A percentile compares a stretch with the other conserved stretches of the same genome.
phyloP scores from a whole-genome alignment of 2,329 filamentous ascomycete genomes.

The Monosporascus sp. region DNA sequence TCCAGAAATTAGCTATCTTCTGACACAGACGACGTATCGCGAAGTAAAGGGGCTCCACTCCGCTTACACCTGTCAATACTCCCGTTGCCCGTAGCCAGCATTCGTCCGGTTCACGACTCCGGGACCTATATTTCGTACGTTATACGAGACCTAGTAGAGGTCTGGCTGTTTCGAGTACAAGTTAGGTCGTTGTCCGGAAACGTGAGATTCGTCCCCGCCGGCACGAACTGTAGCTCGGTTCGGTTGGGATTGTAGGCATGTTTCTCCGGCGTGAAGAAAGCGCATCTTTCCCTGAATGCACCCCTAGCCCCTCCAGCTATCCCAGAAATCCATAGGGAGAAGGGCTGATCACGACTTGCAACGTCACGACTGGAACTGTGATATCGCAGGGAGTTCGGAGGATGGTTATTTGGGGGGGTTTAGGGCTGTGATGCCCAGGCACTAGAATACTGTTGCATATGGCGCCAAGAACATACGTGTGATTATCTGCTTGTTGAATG shows the following conservation, averaged over 20 bases:
- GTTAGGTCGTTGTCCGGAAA: slow-evolving; percentile 16
- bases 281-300: slow-evolving; percentile 8
- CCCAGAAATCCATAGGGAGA: too few species aligned
- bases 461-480: too few species aligned
- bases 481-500: too few species aligned
- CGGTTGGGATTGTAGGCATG: slow-evolving; percentile 6
- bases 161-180: slow-evolving; percentile 13
- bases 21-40: too few species aligned
- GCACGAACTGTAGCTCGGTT: slow-evolving; percentile 13
- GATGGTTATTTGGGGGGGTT: too few species aligned
- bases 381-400: too few species aligned
- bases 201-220: slow-evolving; percentile 10
- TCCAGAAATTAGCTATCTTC: neutral
- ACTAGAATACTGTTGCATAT: too few species aligned
- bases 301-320: too few species aligned
- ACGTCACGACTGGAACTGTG: too few species aligned
- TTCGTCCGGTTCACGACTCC: slow-evolving; percentile 37
- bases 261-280: slow-evolving; percentile 7
- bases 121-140: slow-evolving; percentile 43
- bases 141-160: slow-evolving; percentile 34
- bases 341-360: too few species aligned
- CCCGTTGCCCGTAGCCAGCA: slow-evolving; percentile 43
- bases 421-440: too few species aligned
- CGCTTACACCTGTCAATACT: slow-evolving; percentile 36
- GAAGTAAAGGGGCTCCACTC: too few species aligned